Evolutionary conservation across 805 yeast species (phyloP).

Genomic region (Kazachstania martiniae): DNA sequence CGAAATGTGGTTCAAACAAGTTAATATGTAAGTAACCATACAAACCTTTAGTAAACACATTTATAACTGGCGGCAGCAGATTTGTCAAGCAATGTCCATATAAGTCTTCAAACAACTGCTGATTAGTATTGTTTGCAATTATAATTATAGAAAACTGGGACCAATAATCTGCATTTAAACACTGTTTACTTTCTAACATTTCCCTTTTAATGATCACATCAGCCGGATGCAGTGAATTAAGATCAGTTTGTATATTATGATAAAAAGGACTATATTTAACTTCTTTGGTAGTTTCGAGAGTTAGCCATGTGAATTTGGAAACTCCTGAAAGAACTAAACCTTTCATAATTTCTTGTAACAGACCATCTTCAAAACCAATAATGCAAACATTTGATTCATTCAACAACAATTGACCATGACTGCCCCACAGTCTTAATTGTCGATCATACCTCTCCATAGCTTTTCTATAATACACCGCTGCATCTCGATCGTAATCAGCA

Average conservation of each 20-base stretch:
- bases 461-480: no score
- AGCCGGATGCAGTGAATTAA: conserved; percentile 2
- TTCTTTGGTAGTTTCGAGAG: conserved; percentile 16
- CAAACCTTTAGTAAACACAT: conserved; percentile 46
- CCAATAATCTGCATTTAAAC: not conserved
- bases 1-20: conserved; percentile 44
- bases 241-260: conserved; percentile 1
- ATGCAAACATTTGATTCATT: conserved; percentile 50
- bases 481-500: no score
- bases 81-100: no score
- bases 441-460: conserved; percentile 60
- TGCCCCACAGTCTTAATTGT: conserved; percentile 81
- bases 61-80: conserved; percentile 42
- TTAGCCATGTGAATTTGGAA: conserved; percentile 43
- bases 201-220: no score
- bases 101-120: not conserved
- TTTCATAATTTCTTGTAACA: conserved; percentile 62
- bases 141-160: conserved; percentile 19
- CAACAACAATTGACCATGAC: conserved; percentile 57
- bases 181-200: not conserved
- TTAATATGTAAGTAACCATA: conserved; percentile 49
- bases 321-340: conserved; percentile 70
- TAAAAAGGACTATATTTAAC: conserved; percentile 1
- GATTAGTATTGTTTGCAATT: not conserved
- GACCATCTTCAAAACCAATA: conserved; percentile 44